phyloP scores from a whole-genome alignment of 1,139 yeast genomes.

The Arxiozyma telluris region DNA sequence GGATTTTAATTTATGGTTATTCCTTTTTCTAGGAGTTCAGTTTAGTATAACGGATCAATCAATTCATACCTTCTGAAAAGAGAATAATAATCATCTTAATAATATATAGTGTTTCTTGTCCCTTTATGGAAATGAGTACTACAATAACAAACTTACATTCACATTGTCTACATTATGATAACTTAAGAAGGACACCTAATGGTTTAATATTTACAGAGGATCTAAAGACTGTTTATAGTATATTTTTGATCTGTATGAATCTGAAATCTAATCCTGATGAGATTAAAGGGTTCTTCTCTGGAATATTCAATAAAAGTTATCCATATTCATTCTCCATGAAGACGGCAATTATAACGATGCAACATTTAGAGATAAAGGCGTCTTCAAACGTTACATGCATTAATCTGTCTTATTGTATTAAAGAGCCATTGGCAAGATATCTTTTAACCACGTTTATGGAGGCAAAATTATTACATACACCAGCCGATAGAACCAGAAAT shows the following conservation, averaged over 20 bases:
- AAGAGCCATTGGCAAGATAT: constrained; percentile 41
- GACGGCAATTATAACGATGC: constrained; percentile 47
- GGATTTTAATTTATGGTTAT: not conserved
- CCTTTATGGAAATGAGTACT: not conserved
- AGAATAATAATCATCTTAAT: not conserved
- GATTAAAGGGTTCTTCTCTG: constrained; percentile 16
- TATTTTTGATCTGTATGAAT: constrained; percentile 43
- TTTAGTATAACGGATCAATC: too few species aligned
- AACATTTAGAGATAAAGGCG: constrained; percentile 40
- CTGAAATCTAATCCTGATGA: constrained; percentile 28
- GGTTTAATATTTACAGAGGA: constrained; percentile 50
- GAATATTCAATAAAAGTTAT: constrained; percentile 21
- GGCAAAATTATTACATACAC: constrained; percentile 67
- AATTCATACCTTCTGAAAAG: not conserved
- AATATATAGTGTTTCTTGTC: not conserved
- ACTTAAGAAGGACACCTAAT: constrained; percentile 41
- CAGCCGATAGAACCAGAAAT: constrained; percentile 59
- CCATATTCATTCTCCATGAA: constrained; percentile 49
- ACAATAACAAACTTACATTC: constrained; percentile 11
- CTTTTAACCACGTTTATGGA: constrained; percentile 50
- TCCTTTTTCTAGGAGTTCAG: not conserved
- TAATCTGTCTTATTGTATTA: constrained; percentile 51
- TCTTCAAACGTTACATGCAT: constrained; percentile 46
- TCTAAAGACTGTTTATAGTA: constrained; percentile 47
- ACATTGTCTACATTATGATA: constrained; percentile 38